Conservation (phyloP, 768 basidiomycete genomes). For the Suillus decipiens region DNA sequence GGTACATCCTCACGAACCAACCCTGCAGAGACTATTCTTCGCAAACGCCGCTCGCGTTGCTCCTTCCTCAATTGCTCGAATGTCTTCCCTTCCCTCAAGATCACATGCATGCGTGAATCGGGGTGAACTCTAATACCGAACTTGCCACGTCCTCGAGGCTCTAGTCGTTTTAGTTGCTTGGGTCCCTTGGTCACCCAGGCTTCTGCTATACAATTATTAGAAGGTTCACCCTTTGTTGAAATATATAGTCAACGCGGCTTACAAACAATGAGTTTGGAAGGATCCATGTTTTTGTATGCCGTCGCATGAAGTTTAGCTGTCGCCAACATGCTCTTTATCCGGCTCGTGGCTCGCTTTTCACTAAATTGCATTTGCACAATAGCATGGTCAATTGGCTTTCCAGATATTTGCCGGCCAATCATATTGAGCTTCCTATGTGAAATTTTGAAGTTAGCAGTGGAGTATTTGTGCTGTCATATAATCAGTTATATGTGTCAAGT, state of each 20-base stretch:
- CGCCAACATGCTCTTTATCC: conserved; percentile 87
- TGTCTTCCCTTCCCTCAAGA: conserved; percentile 82
- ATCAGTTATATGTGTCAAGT: background rate
- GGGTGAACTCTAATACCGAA: conserved; percentile 77
- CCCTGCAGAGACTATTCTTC: conserved; percentile 78
- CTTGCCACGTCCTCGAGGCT: conserved; percentile 83
- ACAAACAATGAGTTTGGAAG: conserved; percentile 81
- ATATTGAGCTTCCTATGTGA: conserved; percentile 92
- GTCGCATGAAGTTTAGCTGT: conserved; percentile 85
- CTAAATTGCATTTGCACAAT: conserved; percentile 97
- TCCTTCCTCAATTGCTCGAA: conserved; percentile 63
- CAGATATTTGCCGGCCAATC: conserved; percentile 83
- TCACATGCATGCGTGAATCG: conserved; percentile 70
- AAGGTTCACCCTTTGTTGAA: background rate
- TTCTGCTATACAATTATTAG: conserved; percentile 57
- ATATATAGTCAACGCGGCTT: conserved; percentile 35
- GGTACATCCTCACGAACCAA: conserved; percentile 79
- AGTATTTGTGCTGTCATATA: conserved; percentile 78
- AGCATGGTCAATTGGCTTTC: conserved; percentile 91
- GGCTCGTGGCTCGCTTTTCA: conserved; percentile 84
- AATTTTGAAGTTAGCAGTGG: conserved; percentile 90
- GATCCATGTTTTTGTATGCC: conserved; percentile 72
- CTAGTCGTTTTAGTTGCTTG: conserved; percentile 61
- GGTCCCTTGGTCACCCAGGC: conserved; percentile 93
- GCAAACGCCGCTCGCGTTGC: conserved; percentile 66